A percentile compares a stretch with the other conserved stretches of the same genome.
Evolutionary conservation across 2,329 filamentous ascomycete species (phyloP).

Genomic region (Clonostachys sp.): DNA sequence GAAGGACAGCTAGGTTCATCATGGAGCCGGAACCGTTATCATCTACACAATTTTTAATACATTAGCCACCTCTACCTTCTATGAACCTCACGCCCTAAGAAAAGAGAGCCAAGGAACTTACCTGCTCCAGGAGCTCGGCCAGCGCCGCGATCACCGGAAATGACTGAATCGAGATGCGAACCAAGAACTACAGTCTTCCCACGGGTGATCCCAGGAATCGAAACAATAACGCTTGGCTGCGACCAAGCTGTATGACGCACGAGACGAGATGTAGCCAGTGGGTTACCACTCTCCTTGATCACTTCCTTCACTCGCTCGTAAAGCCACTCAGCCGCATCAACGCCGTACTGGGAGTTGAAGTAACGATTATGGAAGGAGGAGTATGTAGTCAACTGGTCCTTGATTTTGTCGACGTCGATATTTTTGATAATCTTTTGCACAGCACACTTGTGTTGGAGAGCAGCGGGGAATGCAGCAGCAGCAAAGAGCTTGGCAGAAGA

Average conservation of each 20-base stretch:
- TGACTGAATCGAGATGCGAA: conserved; percentile 39
- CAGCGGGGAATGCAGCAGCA: conserved; percentile 8
- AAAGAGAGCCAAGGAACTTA: too few relatives aligned
- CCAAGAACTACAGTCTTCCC: conserved; percentile 24
- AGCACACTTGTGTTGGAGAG: conserved; percentile 8
- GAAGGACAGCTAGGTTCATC: conserved; percentile 38
- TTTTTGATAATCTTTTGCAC: conserved; percentile 9
- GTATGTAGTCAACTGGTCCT: conserved; percentile 20
- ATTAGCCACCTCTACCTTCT: too few relatives aligned
- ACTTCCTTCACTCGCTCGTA: conserved; percentile 26
- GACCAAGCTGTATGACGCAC: conserved; percentile 36
- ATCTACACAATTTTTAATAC: conserved; percentile 13
- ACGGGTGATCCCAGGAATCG: conserved; percentile 35
- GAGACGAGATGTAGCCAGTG: conserved; percentile 30
- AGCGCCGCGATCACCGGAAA: conserved; percentile 29
- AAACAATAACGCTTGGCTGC: conserved; percentile 40
- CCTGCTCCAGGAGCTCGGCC: conserved; percentile 34
- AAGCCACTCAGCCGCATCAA: conserved; percentile 35
- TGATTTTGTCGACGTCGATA: conserved; percentile 15
- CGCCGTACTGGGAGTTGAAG: conserved; percentile 35
- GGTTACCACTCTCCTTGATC: conserved; percentile 26
- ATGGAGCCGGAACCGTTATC: conserved; percentile 42
- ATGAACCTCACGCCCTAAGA: too few relatives aligned
- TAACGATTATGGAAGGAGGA: conserved; percentile 34
- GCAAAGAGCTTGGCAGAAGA: conserved; percentile 1